phyloP scores from a whole-genome alignment of 108 stramenopile species.

The Cyclotella baltica region DNA sequence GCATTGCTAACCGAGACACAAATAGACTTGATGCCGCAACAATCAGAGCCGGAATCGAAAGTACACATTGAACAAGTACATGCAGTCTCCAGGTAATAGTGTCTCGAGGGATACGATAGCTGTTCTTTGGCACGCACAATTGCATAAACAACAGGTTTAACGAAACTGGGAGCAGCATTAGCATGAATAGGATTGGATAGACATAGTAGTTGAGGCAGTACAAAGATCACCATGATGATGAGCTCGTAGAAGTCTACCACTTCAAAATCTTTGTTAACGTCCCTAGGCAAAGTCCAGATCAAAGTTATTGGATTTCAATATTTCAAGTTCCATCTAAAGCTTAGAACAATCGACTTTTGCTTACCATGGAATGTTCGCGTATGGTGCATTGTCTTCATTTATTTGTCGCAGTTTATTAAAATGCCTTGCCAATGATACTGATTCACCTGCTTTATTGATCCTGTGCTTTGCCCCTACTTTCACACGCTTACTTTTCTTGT shows the following conservation, averaged over 20 bases:
- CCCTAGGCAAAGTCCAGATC: too few relatives aligned
- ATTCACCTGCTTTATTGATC: slow-evolving; percentile 12
- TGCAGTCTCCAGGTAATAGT: neutral
- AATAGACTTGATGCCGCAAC: neutral
- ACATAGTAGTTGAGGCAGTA: slow-evolving; percentile 2
- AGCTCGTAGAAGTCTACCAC: slow-evolving; percentile 3
- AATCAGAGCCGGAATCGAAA: slow-evolving; percentile 9
- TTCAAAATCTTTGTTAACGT: slow-evolving; percentile 11
- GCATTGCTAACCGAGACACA: slow-evolving; percentile 12
- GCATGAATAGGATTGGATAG: slow-evolving; percentile 3
- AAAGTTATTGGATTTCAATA: too few relatives aligned
- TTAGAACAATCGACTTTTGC: too few relatives aligned
- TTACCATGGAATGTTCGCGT: neutral
- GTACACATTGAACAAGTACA: neutral
- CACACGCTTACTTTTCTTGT: neutral
- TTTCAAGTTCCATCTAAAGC: too few relatives aligned
- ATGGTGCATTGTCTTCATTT: neutral
- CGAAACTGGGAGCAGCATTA: neutral
- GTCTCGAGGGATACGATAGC: neutral
- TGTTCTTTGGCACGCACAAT: neutral
- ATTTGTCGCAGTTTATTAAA: neutral
- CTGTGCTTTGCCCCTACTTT: neutral
- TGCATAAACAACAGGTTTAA: neutral
- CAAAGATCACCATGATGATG: neutral
- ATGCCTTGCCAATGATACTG: neutral